Conservation (phyloP, 192 early-diverging fungal genomes). For the Mortierella claussenii region DNA sequence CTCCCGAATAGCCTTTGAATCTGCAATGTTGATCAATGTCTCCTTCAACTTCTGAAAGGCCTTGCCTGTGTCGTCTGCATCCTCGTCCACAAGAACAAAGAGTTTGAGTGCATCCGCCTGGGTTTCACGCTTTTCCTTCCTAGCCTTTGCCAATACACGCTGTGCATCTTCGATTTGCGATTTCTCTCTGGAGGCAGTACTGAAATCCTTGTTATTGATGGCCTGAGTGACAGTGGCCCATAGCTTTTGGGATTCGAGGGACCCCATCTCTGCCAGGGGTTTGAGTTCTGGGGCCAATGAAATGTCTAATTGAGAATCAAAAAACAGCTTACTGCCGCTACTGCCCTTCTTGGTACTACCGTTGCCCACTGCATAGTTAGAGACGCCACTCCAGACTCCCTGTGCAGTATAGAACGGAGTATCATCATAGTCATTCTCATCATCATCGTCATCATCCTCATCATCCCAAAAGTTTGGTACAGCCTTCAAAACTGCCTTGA, state of each 20-base stretch:
- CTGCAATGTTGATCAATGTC: slow-evolving; percentile 14
- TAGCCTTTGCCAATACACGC: slow-evolving; percentile 69
- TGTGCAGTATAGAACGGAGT: slow-evolving; percentile 22
- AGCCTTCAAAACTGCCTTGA: slow-evolving; percentile 63
- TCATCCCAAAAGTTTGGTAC: too few relatives aligned
- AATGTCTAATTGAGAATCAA: slow-evolving; percentile 64
- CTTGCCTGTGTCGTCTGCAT: slow-evolving; percentile 19
- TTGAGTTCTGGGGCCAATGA: slow-evolving; percentile 67
- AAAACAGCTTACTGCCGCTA: slow-evolving; percentile 45
- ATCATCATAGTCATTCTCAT: neutral
- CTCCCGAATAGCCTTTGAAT: slow-evolving; percentile 31
- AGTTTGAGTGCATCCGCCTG: slow-evolving; percentile 37
- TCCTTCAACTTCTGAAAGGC: slow-evolving; percentile 7
- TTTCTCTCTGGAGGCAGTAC: slow-evolving; percentile 74
- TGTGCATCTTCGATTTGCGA: slow-evolving; percentile 74
- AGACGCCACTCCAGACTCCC: slow-evolving; percentile 77
- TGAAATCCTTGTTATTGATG: slow-evolving; percentile 71
- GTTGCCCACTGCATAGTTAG: slow-evolving; percentile 55
- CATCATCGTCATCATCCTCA: neutral
- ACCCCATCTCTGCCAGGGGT: slow-evolving; percentile 67
- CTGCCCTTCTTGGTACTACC: slow-evolving; percentile 52
- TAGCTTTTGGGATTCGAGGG: slow-evolving; percentile 74
- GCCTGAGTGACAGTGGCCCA: slow-evolving; percentile 78
- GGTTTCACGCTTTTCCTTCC: slow-evolving; percentile 58
- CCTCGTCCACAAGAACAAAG: slow-evolving; percentile 27